Conservation (phyloP, 805 yeast species). For the Saccharomycopsis sp. region DNA sequence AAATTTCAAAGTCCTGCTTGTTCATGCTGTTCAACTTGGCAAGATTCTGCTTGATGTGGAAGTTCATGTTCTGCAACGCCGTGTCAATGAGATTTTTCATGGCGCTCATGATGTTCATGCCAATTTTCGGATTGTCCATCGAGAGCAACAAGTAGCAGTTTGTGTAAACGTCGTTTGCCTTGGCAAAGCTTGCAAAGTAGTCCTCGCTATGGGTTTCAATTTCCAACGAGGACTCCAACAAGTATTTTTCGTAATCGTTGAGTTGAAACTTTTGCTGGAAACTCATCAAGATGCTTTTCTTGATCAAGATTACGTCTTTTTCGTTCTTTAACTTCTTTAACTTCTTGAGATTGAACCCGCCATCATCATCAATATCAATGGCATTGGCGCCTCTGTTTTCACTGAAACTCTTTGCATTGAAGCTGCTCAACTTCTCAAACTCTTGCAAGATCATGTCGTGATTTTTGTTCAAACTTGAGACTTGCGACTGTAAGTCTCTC, state of each 20-base stretch:
- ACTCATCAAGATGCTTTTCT: conserved; percentile 42
- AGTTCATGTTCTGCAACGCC: conserved; percentile 44
- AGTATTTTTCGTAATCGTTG: conserved; percentile 51
- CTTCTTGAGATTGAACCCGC: background rate
- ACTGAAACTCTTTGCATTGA: conserved; percentile 17
- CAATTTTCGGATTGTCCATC: conserved; percentile 56
- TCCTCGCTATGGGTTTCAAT: conserved; percentile 31
- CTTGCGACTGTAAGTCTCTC: conserved; percentile 7
- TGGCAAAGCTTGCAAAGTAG: conserved; percentile 51
- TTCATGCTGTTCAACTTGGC: conserved; percentile 22
- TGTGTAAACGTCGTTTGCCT: conserved; percentile 55
- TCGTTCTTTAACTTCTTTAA: conserved; percentile 19
- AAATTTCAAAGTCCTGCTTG: conserved; percentile 8
- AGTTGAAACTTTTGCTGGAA: conserved; percentile 59
- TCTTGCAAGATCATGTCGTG: conserved; percentile 9
- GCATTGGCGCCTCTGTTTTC: conserved; percentile 13
- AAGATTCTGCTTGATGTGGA: conserved; percentile 22
- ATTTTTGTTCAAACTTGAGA: conserved; percentile 9
- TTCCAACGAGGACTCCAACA: conserved; percentile 16
- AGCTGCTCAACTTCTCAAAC: conserved; percentile 21
- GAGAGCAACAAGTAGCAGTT: conserved; percentile 65
- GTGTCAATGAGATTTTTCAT: conserved; percentile 42
- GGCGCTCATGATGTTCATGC: conserved; percentile 53
- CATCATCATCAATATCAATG: conserved; percentile 20
- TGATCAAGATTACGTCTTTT: conserved; percentile 28